Evolutionary conservation across 176 grass and related monocot species (phyloP).

Genomic region (Zea mays): Zm-B73-REFERENCE-NAM-5.0 NC_050098.1:60583501-60584000

Average conservation of each 20-base stretch:
- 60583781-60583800: too few relatives aligned
- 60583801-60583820: too few relatives aligned
- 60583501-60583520: slow-evolving; percentile 76
- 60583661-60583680: slow-evolving; percentile 72
- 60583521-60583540: slow-evolving; percentile 70
- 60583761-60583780: too few relatives aligned
- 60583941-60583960: too few relatives aligned
- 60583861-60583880: too few relatives aligned
- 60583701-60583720: slow-evolving; percentile 43
- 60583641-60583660: slow-evolving; percentile 30
- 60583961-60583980: too few relatives aligned
- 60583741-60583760: slow-evolving; percentile 1
- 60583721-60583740: slow-evolving; percentile 32
- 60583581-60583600: slow-evolving; percentile 40
- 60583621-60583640: slow-evolving; percentile 43
- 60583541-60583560: slow-evolving; percentile 64
- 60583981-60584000: too few relatives aligned
- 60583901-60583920: too few relatives aligned
- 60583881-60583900: too few relatives aligned
- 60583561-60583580: slow-evolving; percentile 44
- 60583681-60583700: slow-evolving; percentile 71
- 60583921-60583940: too few relatives aligned
- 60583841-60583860: too few relatives aligned
- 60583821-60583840: too few relatives aligned
- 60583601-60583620: slow-evolving; percentile 43